Evolutionary conservation across 495 filamentous ascomycete genomes (phyloP).

Genomic region (Xylaria curta): DNA sequence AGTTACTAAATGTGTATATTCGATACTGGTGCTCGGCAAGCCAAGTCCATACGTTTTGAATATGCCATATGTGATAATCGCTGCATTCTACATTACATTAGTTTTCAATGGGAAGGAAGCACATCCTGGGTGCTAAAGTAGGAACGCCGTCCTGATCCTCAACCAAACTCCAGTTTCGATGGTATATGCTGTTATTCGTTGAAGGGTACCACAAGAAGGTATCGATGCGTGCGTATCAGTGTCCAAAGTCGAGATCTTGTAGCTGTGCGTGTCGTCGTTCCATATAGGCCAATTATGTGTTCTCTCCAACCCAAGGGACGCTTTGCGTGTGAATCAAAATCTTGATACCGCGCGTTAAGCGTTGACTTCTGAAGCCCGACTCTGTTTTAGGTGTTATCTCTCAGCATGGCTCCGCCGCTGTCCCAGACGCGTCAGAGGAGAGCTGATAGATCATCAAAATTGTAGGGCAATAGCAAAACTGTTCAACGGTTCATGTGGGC

Average conservation of each 20-base stretch:
- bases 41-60: neutral
- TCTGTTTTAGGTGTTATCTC: neutral
- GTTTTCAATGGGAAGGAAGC: neutral
- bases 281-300: neutral
- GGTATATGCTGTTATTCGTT: neutral
- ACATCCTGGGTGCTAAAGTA: neutral
- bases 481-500: neutral
- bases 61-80: neutral
- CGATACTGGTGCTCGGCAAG: neutral
- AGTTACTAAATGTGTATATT: neutral
- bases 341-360: neutral
- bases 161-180: neutral
- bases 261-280: slow-evolving; percentile 2
- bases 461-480: neutral
- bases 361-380: neutral
- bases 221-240: neutral
- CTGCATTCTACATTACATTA: slow-evolving; percentile 21
- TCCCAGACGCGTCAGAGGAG: neutral
- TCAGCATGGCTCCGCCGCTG: neutral
- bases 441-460: neutral
- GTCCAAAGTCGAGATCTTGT: neutral
- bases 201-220: neutral
- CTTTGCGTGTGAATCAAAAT: neutral
- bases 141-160: neutral
- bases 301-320: neutral